Evolutionary conservation across 2,329 filamentous ascomycete genomes (phyloP).

Genomic region (Stachybotrys echinatus): DNA sequence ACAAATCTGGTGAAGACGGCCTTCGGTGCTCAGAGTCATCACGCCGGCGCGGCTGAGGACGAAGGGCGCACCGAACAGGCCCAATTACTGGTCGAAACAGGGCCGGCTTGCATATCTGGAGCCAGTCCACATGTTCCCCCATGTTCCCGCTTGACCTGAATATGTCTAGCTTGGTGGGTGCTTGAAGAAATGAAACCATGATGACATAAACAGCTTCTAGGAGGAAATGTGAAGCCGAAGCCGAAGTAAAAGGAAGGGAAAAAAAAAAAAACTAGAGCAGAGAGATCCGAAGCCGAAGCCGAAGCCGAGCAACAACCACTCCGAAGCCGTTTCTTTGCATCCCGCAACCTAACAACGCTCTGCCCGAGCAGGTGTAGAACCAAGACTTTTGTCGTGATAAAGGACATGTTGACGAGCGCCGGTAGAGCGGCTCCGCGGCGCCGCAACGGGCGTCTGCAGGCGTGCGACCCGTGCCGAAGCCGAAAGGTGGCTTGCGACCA

Average conservation of each 20-base stretch:
- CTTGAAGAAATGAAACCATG: too few relatives aligned
- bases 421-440: background rate
- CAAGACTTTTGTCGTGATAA: background rate
- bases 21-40: too few relatives aligned
- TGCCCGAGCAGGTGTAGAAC: background rate
- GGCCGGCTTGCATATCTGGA: background rate
- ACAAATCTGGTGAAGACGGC: too few relatives aligned
- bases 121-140: too few relatives aligned
- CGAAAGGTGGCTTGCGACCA: slow-evolving; percentile 27
- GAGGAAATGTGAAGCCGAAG: too few relatives aligned
- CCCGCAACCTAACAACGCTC: background rate
- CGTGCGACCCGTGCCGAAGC: slow-evolving; percentile 9
- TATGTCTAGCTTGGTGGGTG: background rate
- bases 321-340: too few relatives aligned
- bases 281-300: background rate
- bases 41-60: too few relatives aligned
- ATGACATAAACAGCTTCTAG: too few relatives aligned
- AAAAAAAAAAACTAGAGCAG: background rate
- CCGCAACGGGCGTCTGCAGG: slow-evolving; percentile 7
- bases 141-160: too few relatives aligned
- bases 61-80: too few relatives aligned
- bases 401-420: background rate
- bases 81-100: too few relatives aligned
- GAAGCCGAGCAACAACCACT: background rate
- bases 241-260: too few relatives aligned